A percentile compares a stretch with the other conserved stretches of the same genome.
phyloP scores from a whole-genome alignment of 2,329 filamentous ascomycete genomes.

The Aspergillus candidus region DNA sequence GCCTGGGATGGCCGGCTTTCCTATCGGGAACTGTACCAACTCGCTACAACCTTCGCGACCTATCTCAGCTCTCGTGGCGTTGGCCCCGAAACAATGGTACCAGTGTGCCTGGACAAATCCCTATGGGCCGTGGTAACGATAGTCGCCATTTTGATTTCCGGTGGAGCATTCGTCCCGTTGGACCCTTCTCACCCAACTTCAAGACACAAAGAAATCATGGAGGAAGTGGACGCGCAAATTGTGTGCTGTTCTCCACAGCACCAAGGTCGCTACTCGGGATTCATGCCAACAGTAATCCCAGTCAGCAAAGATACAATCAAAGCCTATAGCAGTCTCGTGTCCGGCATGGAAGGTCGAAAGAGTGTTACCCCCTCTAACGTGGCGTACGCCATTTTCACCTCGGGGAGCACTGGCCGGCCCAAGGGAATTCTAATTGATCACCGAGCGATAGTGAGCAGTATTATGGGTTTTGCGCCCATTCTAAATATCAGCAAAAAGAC shows the following conservation, averaged over 20 bases:
- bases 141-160: conserved; percentile 29
- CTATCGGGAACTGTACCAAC: conserved; percentile 25
- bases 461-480: conserved; percentile 25
- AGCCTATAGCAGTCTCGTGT: conserved; percentile 18
- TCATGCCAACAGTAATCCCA: conserved; percentile 27
- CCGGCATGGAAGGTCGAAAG: not conserved
- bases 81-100: conserved; percentile 27
- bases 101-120: conserved; percentile 32
- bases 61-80: conserved; percentile 29
- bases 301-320: conserved; percentile 29
- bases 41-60: conserved; percentile 26
- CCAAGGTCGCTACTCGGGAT: conserved; percentile 21
- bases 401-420: conserved; percentile 33
- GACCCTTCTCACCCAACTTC: conserved; percentile 31
- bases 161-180: conserved; percentile 30
- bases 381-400: conserved; percentile 34
- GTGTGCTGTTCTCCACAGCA: conserved; percentile 31
- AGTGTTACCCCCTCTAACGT: conserved; percentile 20
- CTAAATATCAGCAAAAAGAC: conserved; percentile 19
- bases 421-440: conserved; percentile 36
- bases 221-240: conserved; percentile 26
- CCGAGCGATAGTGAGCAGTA: conserved; percentile 27
- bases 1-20: conserved; percentile 33
- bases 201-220: conserved; percentile 28
- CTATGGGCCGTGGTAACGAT: conserved; percentile 30